A percentile compares a stretch with the other conserved stretches of the same genome.
phyloP scores from a whole-genome alignment of 2,329 filamentous ascomycete genomes.

The Scolecobasidium constrictum region DNA sequence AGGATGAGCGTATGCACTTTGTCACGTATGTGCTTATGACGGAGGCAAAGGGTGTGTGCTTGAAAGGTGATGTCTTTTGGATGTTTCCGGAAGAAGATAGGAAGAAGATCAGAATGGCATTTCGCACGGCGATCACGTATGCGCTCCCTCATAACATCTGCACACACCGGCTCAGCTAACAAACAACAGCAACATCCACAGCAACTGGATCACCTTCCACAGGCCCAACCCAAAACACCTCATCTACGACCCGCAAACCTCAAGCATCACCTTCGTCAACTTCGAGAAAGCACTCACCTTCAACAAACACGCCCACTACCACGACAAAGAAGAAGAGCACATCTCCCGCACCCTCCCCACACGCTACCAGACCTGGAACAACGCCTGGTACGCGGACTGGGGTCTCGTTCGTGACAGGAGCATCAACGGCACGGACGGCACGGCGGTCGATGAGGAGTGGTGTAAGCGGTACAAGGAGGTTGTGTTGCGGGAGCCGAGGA shows the following conservation, averaged over 20 bases:
- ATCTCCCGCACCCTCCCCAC: not conserved
- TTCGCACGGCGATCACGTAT: slow-evolving; percentile 3
- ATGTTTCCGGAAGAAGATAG: slow-evolving; percentile 1
- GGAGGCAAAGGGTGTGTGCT: not conserved
- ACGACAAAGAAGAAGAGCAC: not conserved
- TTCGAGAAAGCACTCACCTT: not conserved
- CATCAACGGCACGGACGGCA: not conserved
- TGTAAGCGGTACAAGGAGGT: not conserved
- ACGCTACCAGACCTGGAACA: not conserved
- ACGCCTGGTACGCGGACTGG: not conserved
- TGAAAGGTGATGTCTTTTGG: slow-evolving; percentile 2
- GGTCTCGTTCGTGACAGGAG: not conserved
- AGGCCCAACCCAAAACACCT: not conserved
- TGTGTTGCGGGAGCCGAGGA: not conserved
- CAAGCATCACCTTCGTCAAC: not conserved
- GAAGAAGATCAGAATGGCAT: slow-evolving; percentile 1
- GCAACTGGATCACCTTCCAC: not conserved
- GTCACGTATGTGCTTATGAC: slow-evolving; percentile 1
- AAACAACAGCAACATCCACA: not conserved
- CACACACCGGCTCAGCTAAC: not conserved
- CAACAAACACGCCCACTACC: not conserved
- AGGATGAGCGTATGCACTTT: not conserved
- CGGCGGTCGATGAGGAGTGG: not conserved
- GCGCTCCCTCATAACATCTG: not conserved
- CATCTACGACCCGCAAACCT: not conserved